These are phyloP conservation scores for Aspergillus glaucus DNA, from an alignment of 2,329 filamentous ascomycete genomes.

Conservation along the genomic window DNA sequence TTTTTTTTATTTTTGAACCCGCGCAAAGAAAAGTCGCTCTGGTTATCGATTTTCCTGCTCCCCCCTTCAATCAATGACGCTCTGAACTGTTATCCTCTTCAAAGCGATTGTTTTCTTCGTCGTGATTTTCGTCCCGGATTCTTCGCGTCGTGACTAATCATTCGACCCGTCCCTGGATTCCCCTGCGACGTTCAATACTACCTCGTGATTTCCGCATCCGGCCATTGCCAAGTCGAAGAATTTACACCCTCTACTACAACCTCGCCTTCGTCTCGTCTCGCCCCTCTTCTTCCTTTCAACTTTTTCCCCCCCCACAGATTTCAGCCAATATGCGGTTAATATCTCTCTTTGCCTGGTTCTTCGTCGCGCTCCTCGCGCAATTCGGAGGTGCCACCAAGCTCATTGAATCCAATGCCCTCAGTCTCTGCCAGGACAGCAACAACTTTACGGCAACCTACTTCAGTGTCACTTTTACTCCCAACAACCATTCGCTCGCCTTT, in stretches of 20 bases:
- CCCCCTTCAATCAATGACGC: conserved; percentile 18
- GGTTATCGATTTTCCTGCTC: conserved; percentile 2
- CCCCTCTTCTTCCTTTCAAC: conserved; percentile 24
- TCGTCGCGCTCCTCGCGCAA: conserved; percentile 39
- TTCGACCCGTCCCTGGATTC: background rate
- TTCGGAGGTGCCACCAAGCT: conserved; percentile 57
- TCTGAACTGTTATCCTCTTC: conserved; percentile 9
- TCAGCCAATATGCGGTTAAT: conserved; percentile 28
- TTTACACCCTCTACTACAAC: conserved; percentile 24
- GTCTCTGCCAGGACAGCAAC: conserved; percentile 74
- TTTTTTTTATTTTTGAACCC: conserved; percentile 1
- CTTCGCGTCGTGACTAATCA: background rate
- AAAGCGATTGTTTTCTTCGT: background rate
- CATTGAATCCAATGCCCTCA: conserved; percentile 76
- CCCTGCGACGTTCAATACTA: conserved; percentile 8
- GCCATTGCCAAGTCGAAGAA: conserved; percentile 23
- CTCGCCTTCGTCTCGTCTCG: conserved; percentile 10
- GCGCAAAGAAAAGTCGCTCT: conserved; percentile 13
- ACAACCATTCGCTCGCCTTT: conserved; percentile 65
- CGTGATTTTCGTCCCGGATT: background rate
- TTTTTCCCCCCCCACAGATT: background rate
- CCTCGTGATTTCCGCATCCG: conserved; percentile 28
- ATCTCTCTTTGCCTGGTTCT: conserved; percentile 28
- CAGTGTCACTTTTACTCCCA: conserved; percentile 60
- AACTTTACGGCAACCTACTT: conserved; percentile 83